Evolutionary conservation across 345 rosid species (phyloP).

Genomic region (Brassica nigra): DNA sequence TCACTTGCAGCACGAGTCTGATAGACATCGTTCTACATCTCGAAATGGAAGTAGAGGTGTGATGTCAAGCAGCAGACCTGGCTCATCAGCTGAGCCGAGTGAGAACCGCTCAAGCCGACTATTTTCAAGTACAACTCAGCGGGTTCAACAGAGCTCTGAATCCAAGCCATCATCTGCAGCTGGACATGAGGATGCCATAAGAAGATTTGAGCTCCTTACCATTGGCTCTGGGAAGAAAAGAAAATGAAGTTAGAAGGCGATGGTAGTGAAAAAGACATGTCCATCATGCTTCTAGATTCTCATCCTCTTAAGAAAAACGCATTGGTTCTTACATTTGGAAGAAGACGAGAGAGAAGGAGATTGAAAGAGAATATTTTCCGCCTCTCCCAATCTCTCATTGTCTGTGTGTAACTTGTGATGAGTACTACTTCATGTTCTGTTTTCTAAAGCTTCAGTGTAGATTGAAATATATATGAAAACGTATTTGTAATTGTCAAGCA

Average conservation of each 20-base stretch:
- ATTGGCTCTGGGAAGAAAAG: constrained; percentile 55
- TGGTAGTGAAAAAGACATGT: constrained; percentile 1
- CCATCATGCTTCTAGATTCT: not conserved
- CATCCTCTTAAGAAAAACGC: not conserved
- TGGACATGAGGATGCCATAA: constrained; percentile 65
- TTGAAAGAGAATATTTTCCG: not conserved
- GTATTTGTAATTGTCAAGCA: not conserved
- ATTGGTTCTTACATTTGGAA: constrained; percentile 19
- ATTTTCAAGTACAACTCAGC: constrained; percentile 65
- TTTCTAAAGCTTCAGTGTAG: not conserved
- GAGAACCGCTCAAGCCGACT: constrained; percentile 68
- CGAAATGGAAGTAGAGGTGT: constrained; percentile 77
- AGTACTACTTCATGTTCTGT: not conserved
- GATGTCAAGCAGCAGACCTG: constrained; percentile 57
- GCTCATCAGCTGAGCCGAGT: constrained; percentile 76
- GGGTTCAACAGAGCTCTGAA: constrained; percentile 65
- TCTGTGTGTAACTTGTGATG: constrained; percentile 23
- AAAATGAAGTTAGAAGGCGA: constrained; percentile 42
- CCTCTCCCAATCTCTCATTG: constrained; percentile 1
- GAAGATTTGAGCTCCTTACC: constrained; percentile 80
- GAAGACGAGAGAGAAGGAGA: constrained; percentile 11
- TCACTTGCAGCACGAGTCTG: constrained; percentile 64
- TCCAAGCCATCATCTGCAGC: constrained; percentile 59
- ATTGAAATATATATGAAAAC: constrained; percentile 8
- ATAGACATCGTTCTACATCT: constrained; percentile 57